Evolutionary conservation across 2,329 filamentous ascomycete genomes (phyloP), one percentile per base, ranked within the genome.

Genomic region (Graphilbum fragrans): DNA sequence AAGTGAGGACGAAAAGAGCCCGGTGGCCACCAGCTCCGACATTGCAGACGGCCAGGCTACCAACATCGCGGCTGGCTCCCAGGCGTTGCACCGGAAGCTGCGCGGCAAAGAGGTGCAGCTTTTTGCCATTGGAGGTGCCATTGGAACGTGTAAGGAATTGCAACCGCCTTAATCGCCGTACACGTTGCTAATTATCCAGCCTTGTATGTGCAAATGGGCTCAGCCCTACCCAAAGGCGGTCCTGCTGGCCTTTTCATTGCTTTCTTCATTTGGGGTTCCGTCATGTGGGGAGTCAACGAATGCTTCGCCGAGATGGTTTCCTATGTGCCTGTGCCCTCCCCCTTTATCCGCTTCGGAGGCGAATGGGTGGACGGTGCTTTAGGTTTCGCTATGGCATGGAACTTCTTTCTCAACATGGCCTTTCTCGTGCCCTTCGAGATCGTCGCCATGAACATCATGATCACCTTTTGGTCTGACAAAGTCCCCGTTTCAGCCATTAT

Each of bases 261-360:
- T 29, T 81, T 80, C 47, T 64, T 67, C 11, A 59, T 79, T 31
- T 80, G 74, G 74, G 50, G 47, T 54, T 50, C 38, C 32, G 69
- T 79, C 34, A 74, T 80, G 48, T 65, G 80, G 20, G 68, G 70
- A 37, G 64, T 80, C 37, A 80, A 57, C 44, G 47, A 55, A 36
- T 56, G 54, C 54, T 74, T 83, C 62, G 78, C 80, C 12, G 82
- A 86, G 56, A 85, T 86, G 80, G 81, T 84, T 8, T 82, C 80
- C 0, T 85, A 82, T 48, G 63, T 85, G 3, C 82, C 83, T 8
- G 82, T 87, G 41, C 84, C 80, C 0, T 85, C 80, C 33, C 81
- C 82, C 0, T 87, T 88, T 56, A 82, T 87, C 53, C 77, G 80
- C 21, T 85, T 87, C 52, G 82, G 41, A 38, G 36, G 45, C 20